These are phyloP conservation scores for Ceratocystis eucalypticola DNA, from an alignment of 2,329 filamentous ascomycete genomes.

Conservation along the genomic window DNA sequence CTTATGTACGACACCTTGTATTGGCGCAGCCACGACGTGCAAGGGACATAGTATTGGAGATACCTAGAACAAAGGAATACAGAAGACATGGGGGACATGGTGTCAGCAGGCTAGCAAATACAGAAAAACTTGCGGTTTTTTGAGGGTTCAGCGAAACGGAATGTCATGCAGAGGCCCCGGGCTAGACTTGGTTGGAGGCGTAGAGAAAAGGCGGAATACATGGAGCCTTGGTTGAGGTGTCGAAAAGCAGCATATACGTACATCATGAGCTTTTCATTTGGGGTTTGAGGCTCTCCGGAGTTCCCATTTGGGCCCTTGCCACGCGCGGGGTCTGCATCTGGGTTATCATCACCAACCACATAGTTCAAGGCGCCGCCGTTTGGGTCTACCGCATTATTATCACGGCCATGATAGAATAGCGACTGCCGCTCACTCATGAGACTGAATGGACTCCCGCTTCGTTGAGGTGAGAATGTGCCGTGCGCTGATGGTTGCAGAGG, in stretches of 20 bases:
- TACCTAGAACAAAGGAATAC: conserved; percentile 43
- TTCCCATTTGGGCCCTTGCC: neutral
- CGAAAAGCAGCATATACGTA: neutral
- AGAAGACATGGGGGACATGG: neutral
- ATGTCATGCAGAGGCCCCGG: too few relatives aligned
- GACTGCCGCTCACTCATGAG: conserved; percentile 12
- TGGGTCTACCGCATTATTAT: neutral
- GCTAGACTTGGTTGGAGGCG: neutral
- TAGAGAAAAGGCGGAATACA: neutral
- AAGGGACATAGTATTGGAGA: conserved; percentile 82
- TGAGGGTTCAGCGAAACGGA: too few relatives aligned
- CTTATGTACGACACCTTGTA: conserved; percentile 71
- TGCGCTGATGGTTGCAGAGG: neutral
- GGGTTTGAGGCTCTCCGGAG: neutral
- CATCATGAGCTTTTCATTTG: conserved; percentile 12
- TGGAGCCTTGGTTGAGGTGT: neutral
- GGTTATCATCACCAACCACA: neutral
- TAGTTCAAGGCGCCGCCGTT: neutral
- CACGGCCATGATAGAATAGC: conserved; percentile 7
- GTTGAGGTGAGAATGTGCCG: conserved; percentile 1
- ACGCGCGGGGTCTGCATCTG: neutral
- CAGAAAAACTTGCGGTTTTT: too few relatives aligned
- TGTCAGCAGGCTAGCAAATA: neutral
- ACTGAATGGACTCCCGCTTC: conserved; percentile 12
- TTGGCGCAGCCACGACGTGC: conserved; percentile 78